Evolutionary conservation across 495 filamentous ascomycete species (phyloP).

Genomic region (Podospora pseudopauciseta): DNA sequence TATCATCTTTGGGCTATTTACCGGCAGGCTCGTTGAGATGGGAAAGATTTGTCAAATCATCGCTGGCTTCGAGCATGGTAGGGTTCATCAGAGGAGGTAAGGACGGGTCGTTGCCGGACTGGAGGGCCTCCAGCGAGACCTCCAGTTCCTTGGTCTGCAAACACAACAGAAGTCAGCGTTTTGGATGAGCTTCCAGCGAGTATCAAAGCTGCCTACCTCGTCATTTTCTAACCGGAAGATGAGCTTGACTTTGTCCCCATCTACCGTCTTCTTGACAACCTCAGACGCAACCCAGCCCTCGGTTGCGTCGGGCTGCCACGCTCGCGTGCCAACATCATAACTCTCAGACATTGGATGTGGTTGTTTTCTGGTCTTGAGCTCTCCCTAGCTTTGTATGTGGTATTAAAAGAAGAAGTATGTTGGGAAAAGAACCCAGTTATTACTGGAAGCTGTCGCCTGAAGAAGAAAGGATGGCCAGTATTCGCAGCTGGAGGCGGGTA

Average conservation of each 20-base stretch:
- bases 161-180: slow-evolving; percentile 22
- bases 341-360: slow-evolving; percentile 75
- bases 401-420: slow-evolving; percentile 13
- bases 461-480: slow-evolving; percentile 6
- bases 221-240: slow-evolving; percentile 86
- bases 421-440: slow-evolving; percentile 29
- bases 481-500: neutral
- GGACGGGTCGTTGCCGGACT: slow-evolving; percentile 62
- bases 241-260: slow-evolving; percentile 82
- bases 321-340: slow-evolving; percentile 95
- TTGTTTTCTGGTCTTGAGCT: slow-evolving; percentile 12
- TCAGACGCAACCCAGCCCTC: slow-evolving; percentile 98
- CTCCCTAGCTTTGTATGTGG: slow-evolving; percentile 6
- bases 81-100: slow-evolving; percentile 97
- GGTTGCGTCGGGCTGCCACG: slow-evolving; percentile 92
- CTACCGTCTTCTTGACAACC: slow-evolving; percentile 78
- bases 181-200: slow-evolving; percentile 14
- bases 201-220: slow-evolving; percentile 60
- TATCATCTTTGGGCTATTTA: slow-evolving; percentile 41
- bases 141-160: slow-evolving; percentile 70
- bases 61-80: slow-evolving; percentile 95
- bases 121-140: slow-evolving; percentile 74
- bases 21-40: slow-evolving; percentile 98
- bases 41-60: slow-evolving; percentile 95
- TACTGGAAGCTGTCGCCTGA: slow-evolving; percentile 16